Base-by-base conservation (phyloP, 352 stramenopile species). In the Globisporangium spiculum region DNA sequence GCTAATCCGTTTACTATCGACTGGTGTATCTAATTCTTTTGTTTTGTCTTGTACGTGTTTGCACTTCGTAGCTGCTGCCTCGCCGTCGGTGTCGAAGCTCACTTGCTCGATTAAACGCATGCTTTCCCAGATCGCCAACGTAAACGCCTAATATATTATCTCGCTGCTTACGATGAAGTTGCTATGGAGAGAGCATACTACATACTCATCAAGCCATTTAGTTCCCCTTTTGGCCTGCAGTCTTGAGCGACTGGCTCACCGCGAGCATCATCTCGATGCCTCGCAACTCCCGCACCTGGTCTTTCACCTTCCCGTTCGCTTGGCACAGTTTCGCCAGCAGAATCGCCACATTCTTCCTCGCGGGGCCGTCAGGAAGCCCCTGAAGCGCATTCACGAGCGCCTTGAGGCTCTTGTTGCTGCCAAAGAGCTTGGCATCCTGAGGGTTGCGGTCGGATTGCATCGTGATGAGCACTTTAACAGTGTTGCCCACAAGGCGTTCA, bases 191-290 rank as follows among this genome's bases (percentile, higher is more conserved):
- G 30, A 32, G 30, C 4, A 32, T 32, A 32, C 2, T 32, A 32
- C 30, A 4, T 32, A 32, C 4, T 32, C 30, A 32, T 32, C 30
- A 32, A 32, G 30, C 26, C 10, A 41, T 61, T 60, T 54, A 26
- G 7, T 54, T 27, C 20, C 20, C 30, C 55, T 61, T 61, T n/a
- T 18, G 18, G 3, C 20, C 30, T 3, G 10, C 10, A 18, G 18
- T 27, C n/a, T 77, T 67, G 0, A 90, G 60, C 8, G 81, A 86
- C 63, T 84, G 78, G 50, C 83, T 89, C 36, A 92, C 75, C 5
- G 66, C 76, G 24, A 92, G 59, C 83, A 94, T 90, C 77, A 94
- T 93, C 67, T 93, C 86, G 41, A 94, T 91, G 0, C 86, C 86
- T 22, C 86, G 80, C 10, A 94, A 63, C 16, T 79, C 73, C 0